phyloP scores from a whole-genome alignment of 2,329 filamentous ascomycete species.

The Akanthomyces lecanii region DNA sequence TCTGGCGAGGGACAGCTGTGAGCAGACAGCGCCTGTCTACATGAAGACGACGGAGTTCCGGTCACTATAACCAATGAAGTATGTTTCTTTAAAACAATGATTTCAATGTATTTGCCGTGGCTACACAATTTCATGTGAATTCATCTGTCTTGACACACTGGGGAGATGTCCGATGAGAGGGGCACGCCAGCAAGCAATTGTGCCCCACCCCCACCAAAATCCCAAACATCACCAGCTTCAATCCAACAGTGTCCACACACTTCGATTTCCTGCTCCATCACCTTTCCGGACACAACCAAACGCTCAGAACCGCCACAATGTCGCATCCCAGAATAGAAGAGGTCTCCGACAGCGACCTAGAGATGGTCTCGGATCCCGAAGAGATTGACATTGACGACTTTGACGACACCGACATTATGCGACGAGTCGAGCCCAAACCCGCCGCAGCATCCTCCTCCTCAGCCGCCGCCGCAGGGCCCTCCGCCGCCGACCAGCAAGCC shows the following conservation, averaged over 20 bases:
- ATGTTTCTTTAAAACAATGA: too few species aligned
- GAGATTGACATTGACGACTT: slow-evolving; percentile 76
- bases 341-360: slow-evolving; percentile 74
- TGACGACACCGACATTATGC: slow-evolving; percentile 53
- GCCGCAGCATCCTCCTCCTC: slow-evolving; percentile 27
- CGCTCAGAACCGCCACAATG: slow-evolving; percentile 48
- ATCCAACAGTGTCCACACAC: slow-evolving; percentile 1
- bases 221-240: slow-evolving; percentile 16
- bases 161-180: background rate
- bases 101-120: too few species aligned
- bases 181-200: background rate
- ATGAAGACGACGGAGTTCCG: too few species aligned
- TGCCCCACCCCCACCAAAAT: slow-evolving; percentile 8
- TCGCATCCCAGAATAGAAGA: slow-evolving; percentile 89
- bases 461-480: slow-evolving; percentile 22
- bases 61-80: too few species aligned
- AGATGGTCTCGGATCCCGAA: slow-evolving; percentile 69
- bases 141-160: background rate
- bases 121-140: too few species aligned
- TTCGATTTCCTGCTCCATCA: background rate
- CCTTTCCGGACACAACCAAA: background rate
- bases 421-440: slow-evolving; percentile 35
- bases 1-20: too few species aligned
- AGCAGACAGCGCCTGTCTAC: too few species aligned
- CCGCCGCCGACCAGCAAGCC: slow-evolving; percentile 19